Evolutionary conservation across 163 green algal genomes (phyloP).

Genomic region (Picocystis sp.): DNA sequence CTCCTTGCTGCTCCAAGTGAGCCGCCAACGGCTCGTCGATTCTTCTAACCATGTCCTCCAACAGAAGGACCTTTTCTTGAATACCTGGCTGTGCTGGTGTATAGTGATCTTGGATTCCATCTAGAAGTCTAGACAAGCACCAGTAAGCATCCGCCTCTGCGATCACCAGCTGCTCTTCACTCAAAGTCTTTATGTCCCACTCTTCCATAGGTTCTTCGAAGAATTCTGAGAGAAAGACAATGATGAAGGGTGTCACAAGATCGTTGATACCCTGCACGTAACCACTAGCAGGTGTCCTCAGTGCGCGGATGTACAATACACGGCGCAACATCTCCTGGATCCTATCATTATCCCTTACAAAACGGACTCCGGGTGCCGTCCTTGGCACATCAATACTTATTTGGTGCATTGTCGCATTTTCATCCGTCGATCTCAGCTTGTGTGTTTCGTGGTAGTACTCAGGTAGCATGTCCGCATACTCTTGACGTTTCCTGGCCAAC

Average conservation of each 20-base stretch:
- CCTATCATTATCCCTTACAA: slow-evolving; percentile 57
- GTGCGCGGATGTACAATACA: slow-evolving; percentile 90
- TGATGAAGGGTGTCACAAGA: slow-evolving; percentile 86
- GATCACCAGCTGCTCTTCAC: slow-evolving; percentile 21
- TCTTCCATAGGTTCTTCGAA: slow-evolving; percentile 1
- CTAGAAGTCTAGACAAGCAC: slow-evolving; percentile 84
- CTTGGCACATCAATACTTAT: slow-evolving; percentile 80
- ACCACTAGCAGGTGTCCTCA: slow-evolving; percentile 12
- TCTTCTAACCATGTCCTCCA: slow-evolving; percentile 65
- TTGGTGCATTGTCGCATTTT: slow-evolving; percentile 25
- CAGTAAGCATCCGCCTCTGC: slow-evolving; percentile 96
- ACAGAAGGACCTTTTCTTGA: slow-evolving; percentile 67
- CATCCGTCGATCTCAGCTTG: slow-evolving; percentile 17
- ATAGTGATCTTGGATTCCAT: slow-evolving; percentile 92
- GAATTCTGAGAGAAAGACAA: slow-evolving; percentile 64
- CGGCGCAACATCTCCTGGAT: slow-evolving; percentile 73
- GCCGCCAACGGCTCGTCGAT: slow-evolving; percentile 41
- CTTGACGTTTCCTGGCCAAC: slow-evolving; percentile 19
- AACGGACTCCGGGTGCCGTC: slow-evolving; percentile 70
- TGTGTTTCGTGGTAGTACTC: slow-evolving; percentile 19
- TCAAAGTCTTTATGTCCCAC: slow-evolving; percentile 3
- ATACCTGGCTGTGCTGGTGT: slow-evolving; percentile 92
- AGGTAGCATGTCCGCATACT: slow-evolving; percentile 22
- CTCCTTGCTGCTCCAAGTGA: slow-evolving; percentile 62
- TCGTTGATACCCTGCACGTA: slow-evolving; percentile 89